Percentiles rank a stretch among this genome's conserved stretches.
These are phyloP conservation scores for Globisporangium viniferum DNA, from an alignment of 352 stramenopile species.

Conservation along the genomic window DNA sequence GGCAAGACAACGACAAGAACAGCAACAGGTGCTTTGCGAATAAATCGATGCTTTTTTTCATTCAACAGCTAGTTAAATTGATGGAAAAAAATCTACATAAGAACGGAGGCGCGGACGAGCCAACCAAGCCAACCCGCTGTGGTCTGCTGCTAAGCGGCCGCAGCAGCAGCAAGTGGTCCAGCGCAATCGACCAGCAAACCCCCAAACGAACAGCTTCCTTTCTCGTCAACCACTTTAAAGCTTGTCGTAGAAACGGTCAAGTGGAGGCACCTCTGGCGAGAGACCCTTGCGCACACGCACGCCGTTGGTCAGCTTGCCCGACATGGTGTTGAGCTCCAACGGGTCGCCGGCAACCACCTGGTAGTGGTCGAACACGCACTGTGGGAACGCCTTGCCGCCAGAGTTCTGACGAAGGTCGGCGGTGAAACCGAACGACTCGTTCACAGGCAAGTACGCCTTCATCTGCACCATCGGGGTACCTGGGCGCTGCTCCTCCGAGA, in stretches of 20 bases:
- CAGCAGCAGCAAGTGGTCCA: background rate
- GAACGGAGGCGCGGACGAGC: background rate
- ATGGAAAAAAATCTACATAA: constrained; percentile 22
- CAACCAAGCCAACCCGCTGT: background rate
- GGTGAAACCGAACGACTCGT: constrained; percentile 99
- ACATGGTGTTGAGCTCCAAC: constrained; percentile 91
- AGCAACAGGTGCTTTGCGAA: background rate
- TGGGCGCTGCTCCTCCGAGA: constrained; percentile 97
- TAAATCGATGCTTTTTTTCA: constrained; percentile 20
- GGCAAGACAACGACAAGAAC: background rate
- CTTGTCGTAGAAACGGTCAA: constrained; percentile 99
- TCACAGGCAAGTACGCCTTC: constrained; percentile 99
- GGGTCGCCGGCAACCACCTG: constrained; percentile 94
- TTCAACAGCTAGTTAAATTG: constrained; percentile 20
- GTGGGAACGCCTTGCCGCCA: constrained; percentile 99
- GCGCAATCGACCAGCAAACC: background rate
- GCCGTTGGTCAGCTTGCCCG: constrained; percentile 91
- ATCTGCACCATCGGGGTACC: constrained; percentile 99
- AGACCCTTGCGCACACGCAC: constrained; percentile 99
- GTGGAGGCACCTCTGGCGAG: constrained; percentile 93
- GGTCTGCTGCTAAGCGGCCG: background rate
- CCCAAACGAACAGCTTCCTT: constrained; percentile 14
- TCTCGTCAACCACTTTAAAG: constrained; percentile 86
- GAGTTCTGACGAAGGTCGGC: constrained; percentile 97
- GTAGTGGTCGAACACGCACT: constrained; percentile 99